Percentiles rank a stretch among this genome's conserved stretches.
phyloP scores from a whole-genome alignment of 2,329 filamentous ascomycete genomes.

The Botryotinia narcissicola region DNA sequence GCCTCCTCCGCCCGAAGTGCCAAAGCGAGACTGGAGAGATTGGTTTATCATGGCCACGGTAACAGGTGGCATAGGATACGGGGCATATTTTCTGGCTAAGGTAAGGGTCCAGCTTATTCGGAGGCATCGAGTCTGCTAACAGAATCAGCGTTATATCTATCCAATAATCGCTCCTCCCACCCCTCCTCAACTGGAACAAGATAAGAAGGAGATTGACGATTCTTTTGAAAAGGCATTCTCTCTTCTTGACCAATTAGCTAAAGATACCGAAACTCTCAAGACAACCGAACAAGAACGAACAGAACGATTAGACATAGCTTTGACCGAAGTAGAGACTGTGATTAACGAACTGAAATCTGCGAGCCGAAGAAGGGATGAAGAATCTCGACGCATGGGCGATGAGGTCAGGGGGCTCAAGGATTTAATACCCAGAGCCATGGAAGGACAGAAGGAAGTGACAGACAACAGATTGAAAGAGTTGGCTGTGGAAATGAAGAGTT shows the following conservation, averaged over 20 bases:
- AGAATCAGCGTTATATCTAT: constrained; percentile 74
- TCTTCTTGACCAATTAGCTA: constrained; percentile 85
- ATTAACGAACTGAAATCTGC: constrained; percentile 78
- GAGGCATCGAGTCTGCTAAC: neutral
- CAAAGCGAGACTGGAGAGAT: constrained; percentile 91
- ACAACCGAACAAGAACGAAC: constrained; percentile 80
- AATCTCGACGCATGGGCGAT: constrained; percentile 79
- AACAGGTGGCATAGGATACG: constrained; percentile 84
- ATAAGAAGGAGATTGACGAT: constrained; percentile 89
- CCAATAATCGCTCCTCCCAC: constrained; percentile 92
- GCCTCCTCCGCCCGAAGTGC: constrained; percentile 55
- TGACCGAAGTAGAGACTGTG: constrained; percentile 81
- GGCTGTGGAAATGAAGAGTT: constrained; percentile 80
- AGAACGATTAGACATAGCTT: constrained; percentile 74
- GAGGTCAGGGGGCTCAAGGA: constrained; percentile 82
- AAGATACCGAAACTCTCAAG: constrained; percentile 88
- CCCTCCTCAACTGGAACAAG: constrained; percentile 86
- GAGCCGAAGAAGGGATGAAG: constrained; percentile 79
- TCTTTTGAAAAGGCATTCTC: constrained; percentile 90
- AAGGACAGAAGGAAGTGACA: constrained; percentile 80
- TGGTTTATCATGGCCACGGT: constrained; percentile 99
- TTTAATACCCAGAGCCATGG: constrained; percentile 82
- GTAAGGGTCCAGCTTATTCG: constrained; percentile 44
- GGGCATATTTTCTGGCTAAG: constrained; percentile 83
- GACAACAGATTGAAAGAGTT: constrained; percentile 82